These are phyloP conservation scores for Phytopythium sindhum DNA, from an alignment of 352 stramenopile species.

Conservation along the genomic window DNA sequence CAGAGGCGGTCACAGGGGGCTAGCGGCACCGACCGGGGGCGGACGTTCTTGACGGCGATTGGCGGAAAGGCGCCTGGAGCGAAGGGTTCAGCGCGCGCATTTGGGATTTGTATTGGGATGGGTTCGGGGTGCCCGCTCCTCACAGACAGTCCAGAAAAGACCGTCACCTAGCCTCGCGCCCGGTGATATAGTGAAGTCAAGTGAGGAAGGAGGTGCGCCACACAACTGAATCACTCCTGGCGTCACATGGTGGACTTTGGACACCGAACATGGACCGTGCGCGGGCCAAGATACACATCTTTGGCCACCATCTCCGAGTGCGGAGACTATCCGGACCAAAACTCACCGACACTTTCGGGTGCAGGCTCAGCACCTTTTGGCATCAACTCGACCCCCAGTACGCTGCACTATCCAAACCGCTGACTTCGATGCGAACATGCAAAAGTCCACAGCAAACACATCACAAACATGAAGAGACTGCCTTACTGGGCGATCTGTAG, in stretches of 20 bases:
- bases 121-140: constrained; percentile 4
- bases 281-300: background rate
- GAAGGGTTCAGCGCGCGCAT: constrained; percentile 1
- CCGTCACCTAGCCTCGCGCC: constrained; percentile 1
- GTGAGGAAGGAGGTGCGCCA: background rate
- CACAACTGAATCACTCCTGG: background rate
- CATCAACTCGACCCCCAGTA: no score
- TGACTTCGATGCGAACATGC: no score
- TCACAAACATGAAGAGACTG: background rate
- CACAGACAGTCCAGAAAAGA: constrained; percentile 2
- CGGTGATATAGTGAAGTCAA: background rate
- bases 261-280: background rate
- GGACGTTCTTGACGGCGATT: background rate
- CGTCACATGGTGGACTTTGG: background rate
- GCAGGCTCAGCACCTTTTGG: no score
- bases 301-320: background rate
- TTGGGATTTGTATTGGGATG: constrained; percentile 6
- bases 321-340: no score
- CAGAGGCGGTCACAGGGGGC: background rate
- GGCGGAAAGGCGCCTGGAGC: background rate
- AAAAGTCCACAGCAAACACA: background rate
- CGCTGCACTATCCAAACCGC: no score
- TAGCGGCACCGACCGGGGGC: background rate
- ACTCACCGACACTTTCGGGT: no score
- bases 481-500: background rate